Evolutionary conservation across 192 early-diverging fungal species (phyloP), one percentile per base, ranked within the genome.

Genomic region (Podila epigama): DNA sequence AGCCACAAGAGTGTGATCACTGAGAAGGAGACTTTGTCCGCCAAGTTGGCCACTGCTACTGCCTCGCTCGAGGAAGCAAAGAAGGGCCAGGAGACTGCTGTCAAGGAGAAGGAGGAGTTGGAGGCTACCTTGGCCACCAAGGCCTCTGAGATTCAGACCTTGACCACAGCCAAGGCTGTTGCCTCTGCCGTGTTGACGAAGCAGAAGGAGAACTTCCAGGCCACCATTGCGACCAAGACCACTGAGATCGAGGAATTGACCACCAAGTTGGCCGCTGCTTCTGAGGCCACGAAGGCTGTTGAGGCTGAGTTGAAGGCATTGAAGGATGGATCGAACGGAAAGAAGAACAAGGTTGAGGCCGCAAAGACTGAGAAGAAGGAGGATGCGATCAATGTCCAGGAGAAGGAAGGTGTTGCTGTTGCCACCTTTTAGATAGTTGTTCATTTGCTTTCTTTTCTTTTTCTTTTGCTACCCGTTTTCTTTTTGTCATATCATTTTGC

Each of bases 361-460:
- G 29, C 57, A 13, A 60, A 25, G 10, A 36, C 44, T 50, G 66
- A 68, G 58, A 68, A 60, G 50, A 68, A 58, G 48, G 41, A 60
- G 66, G 60, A 68, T n/a, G n/a, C n/a, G 50, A 40, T 65, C 20
- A 51, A 59, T 55, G 68, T 69, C 28, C 39, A 61, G 59, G 62
- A 72, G 70, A 72, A 72, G 58, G 70, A 72, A 10, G 70, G 70
- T 33, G 63, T 72, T 53, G 70, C 70, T 13, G 63, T 72, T 25
- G 70, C 70, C 37, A 65, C 69, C n/a, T 63, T 58, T 41, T 70
- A 70, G 44, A 48, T 48, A 48, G 44, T 48, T 48, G 44, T n/a
- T 44, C 20, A 8, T 22, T 48, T 22, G 44, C 44, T 15, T 20
- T 48, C 25, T 22, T 48, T 22, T 48, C 25, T 9, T 48, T 48